phyloP scores from a whole-genome alignment of 2,329 filamentous ascomycete genomes.

The Clarireedia sp. region DNA sequence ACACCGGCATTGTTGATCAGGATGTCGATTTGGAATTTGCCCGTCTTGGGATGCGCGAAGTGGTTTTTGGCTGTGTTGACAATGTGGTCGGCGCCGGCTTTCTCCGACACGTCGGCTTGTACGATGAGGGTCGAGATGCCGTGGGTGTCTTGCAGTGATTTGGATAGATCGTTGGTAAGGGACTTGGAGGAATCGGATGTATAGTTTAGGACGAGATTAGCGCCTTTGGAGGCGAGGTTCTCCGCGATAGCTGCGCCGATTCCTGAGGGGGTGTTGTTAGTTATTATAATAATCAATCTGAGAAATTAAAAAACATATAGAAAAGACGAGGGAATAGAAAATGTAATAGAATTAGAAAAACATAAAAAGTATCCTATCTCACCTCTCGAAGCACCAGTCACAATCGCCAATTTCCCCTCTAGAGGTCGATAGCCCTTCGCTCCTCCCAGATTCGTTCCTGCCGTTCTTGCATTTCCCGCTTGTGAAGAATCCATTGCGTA shows the following conservation, averaged over 20 bases:
- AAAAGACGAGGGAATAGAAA: too few species aligned
- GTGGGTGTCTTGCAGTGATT: slow-evolving; percentile 47
- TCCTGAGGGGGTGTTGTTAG: slow-evolving; percentile 39
- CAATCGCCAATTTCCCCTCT: slow-evolving; percentile 70
- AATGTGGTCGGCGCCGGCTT: slow-evolving; percentile 51
- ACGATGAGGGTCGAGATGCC: slow-evolving; percentile 52
- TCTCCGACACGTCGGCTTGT: slow-evolving; percentile 63
- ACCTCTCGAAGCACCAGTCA: slow-evolving; percentile 77
- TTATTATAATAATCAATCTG: not conserved
- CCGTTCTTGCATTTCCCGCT: slow-evolving; percentile 10
- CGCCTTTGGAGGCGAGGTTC: slow-evolving; percentile 64
- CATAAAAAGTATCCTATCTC: slow-evolving; percentile 15
- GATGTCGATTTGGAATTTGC: slow-evolving; percentile 65
- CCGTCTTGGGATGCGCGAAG: slow-evolving; percentile 41
- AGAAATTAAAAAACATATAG: too few species aligned
- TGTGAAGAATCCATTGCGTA: slow-evolving; percentile 2
- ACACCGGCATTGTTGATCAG: slow-evolving; percentile 81
- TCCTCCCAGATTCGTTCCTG: slow-evolving; percentile 15
- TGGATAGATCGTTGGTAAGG: slow-evolving; percentile 45
- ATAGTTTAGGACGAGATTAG: slow-evolving; percentile 56
- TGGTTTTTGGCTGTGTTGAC: slow-evolving; percentile 50
- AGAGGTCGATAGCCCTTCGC: slow-evolving; percentile 31
- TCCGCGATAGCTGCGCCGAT: slow-evolving; percentile 59
- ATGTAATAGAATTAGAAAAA: too few species aligned
- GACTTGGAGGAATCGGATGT: slow-evolving; percentile 52